A percentile compares a stretch with the other conserved stretches of the same genome.
Conservation (phyloP, 2,329 filamentous ascomycete species). For the Clarireedia paspali region DNA sequence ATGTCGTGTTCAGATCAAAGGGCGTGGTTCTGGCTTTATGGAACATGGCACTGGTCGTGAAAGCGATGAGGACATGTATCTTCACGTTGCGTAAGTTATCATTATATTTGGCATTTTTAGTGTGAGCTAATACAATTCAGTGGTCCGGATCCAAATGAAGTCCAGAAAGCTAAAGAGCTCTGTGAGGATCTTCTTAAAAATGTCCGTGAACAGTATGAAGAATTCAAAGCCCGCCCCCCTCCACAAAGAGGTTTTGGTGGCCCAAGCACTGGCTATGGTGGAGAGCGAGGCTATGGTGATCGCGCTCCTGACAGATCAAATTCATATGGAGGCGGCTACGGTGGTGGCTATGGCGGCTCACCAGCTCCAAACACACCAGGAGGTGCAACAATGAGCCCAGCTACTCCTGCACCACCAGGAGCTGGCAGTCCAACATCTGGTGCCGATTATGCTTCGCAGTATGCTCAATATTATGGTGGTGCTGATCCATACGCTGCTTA, state of each 20-base stretch:
- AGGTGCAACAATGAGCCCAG: constrained; percentile 33
- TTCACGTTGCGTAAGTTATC: constrained; percentile 78
- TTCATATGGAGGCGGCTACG: constrained; percentile 32
- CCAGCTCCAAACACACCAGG: constrained; percentile 26
- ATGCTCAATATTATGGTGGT: constrained; percentile 69
- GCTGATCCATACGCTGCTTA: constrained; percentile 84
- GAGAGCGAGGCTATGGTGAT: constrained; percentile 43
- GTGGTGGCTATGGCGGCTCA: constrained; percentile 33
- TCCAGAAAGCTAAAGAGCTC: constrained; percentile 78
- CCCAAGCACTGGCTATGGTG: constrained; percentile 34
- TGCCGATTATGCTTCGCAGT: constrained; percentile 70
- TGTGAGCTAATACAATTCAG: constrained; percentile 36
- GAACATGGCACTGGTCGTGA: constrained; percentile 82
- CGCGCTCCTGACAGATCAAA: constrained; percentile 40
- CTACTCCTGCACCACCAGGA: constrained; percentile 35
- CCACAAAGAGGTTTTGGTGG: constrained; percentile 54
- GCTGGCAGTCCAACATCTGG: constrained; percentile 37
- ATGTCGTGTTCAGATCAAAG: constrained; percentile 97
- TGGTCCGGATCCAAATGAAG: constrained; percentile 79
- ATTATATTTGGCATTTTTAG: background rate
- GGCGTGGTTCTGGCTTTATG: constrained; percentile 87
- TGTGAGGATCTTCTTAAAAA: constrained; percentile 83
- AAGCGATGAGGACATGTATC: constrained; percentile 92
- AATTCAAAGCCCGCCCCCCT: constrained; percentile 73
- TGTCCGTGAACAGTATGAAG: constrained; percentile 83